Conservation (phyloP, 257 asterid genomes). For the Rehmannia glutinosa region DNA sequence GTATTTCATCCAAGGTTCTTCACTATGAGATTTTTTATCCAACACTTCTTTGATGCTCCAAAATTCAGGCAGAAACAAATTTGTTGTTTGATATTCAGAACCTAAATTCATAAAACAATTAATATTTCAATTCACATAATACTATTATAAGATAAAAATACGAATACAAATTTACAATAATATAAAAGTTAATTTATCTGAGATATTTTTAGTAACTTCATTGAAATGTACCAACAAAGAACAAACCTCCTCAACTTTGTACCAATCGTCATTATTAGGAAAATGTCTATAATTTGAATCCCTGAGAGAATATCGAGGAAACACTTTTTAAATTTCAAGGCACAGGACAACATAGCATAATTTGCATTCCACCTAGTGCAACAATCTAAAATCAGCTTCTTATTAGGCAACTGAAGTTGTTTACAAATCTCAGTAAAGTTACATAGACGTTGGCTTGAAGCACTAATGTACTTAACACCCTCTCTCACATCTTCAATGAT, state of each 20-base stretch:
- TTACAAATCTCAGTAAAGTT: background rate
- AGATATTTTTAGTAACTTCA: background rate
- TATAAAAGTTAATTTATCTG: background rate
- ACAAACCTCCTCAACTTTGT: background rate
- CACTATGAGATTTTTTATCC: too few relatives aligned
- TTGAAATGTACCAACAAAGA: background rate
- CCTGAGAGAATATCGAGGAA: too few relatives aligned
- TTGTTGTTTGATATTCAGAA: too few relatives aligned
- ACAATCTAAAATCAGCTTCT: background rate
- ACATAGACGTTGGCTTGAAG: background rate
- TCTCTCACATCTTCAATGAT: background rate
- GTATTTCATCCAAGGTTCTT: too few relatives aligned
- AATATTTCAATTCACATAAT: too few relatives aligned
- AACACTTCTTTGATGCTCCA: too few relatives aligned
- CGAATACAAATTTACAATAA: too few relatives aligned
- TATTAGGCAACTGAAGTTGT: background rate
- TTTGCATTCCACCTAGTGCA: background rate
- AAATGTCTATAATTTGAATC: background rate
- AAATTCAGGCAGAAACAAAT: too few relatives aligned
- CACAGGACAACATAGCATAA: background rate
- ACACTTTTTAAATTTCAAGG: background rate
- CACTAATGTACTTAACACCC: background rate
- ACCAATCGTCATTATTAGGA: background rate
- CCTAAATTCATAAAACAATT: too few relatives aligned
- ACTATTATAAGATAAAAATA: too few relatives aligned